Percentiles rank a stretch among this genome's conserved stretches.
These are phyloP conservation scores for Daedaleopsis nitida DNA, from an alignment of 768 basidiomycete genomes.

Conservation along the genomic window DNA sequence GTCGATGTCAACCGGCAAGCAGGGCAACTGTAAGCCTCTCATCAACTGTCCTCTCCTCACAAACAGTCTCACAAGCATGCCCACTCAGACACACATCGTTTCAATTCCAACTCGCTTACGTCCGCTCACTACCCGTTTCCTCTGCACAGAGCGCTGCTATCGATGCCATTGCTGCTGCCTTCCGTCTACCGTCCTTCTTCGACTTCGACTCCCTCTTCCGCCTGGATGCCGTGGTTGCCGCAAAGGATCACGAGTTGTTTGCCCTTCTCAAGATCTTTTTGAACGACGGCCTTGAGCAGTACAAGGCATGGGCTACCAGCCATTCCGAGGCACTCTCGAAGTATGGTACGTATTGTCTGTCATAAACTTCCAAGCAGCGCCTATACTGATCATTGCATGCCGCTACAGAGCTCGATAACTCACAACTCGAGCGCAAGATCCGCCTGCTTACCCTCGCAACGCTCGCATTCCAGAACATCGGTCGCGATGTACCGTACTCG, in stretches of 20 bases:
- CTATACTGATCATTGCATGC: background rate
- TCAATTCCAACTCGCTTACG: conserved; percentile 62
- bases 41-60: background rate
- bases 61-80: background rate
- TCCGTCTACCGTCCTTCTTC: conserved; percentile 68
- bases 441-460: conserved; percentile 75
- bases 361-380: background rate
- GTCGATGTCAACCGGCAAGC: conserved; percentile 59
- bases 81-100: conserved; percentile 56
- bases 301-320: conserved; percentile 57
- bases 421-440: conserved; percentile 76
- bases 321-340: conserved; percentile 53
- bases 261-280: conserved; percentile 77
- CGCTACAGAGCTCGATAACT: conserved; percentile 53
- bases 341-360: conserved; percentile 44
- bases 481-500: conserved; percentile 70
- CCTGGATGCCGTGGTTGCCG: conserved; percentile 66
- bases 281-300: conserved; percentile 61
- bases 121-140: conserved; percentile 58
- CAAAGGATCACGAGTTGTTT: conserved; percentile 72
- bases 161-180: conserved; percentile 61
- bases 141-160: conserved; percentile 59
- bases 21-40: conserved; percentile 55
- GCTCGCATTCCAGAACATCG: conserved; percentile 75
- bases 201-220: conserved; percentile 83